phyloP scores from a whole-genome alignment of 768 basidiomycete genomes.

The Amanita jacksonii region DNA sequence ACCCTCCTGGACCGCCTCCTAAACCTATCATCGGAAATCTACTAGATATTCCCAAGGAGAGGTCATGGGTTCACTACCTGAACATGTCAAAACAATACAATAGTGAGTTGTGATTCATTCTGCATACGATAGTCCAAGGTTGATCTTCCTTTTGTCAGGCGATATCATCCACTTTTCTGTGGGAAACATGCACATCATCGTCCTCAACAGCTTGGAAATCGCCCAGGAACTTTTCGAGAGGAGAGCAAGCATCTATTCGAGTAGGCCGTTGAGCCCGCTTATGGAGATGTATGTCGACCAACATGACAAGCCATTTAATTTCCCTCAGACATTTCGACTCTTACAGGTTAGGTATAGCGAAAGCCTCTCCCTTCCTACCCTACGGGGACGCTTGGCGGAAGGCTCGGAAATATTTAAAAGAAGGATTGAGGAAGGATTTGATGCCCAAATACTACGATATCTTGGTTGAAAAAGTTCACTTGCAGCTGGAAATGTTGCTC shows the following conservation, averaged over 20 bases:
- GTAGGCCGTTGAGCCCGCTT: conserved; percentile 14
- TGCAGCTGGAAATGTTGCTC: not conserved
- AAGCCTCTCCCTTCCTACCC: not conserved
- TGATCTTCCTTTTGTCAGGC: not conserved
- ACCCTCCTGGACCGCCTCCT: conserved; percentile 3
- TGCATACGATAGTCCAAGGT: too few relatives aligned
- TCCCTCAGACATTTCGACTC: too few relatives aligned
- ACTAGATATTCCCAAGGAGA: not conserved
- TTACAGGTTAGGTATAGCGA: not conserved
- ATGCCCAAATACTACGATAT: not conserved
- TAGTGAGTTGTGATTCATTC: not conserved
- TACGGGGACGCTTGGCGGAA: conserved; percentile 2
- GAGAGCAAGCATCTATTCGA: conserved; percentile 12
- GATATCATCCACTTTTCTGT: conserved; percentile 8
- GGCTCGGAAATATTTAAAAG: not conserved
- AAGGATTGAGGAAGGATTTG: not conserved
- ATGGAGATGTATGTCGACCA: conserved; percentile 14
- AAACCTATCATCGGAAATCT: conserved; percentile 4
- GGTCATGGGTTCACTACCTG: not conserved
- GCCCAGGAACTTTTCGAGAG: conserved; percentile 9
- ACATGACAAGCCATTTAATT: too few relatives aligned
- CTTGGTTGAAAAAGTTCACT: not conserved
- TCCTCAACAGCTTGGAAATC: conserved; percentile 6
- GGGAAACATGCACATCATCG: not conserved
- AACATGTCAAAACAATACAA: not conserved